Percentiles rank a stretch among this genome's conserved stretches.
phyloP scores from a whole-genome alignment of 768 basidiomycete species.

The Amyloporia xantha region DNA sequence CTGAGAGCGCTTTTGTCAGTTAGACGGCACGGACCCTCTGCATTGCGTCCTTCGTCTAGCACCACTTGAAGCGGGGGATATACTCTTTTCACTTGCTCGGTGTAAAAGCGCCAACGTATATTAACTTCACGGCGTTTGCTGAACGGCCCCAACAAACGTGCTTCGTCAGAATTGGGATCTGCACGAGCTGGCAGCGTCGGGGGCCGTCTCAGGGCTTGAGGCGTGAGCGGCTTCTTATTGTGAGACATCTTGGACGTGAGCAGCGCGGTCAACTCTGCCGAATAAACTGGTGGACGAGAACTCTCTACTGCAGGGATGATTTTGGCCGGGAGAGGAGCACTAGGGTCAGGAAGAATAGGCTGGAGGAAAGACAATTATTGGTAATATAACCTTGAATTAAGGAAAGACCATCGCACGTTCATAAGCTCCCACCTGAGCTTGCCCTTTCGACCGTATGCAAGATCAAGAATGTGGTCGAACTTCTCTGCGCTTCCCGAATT shows the following conservation, averaged over 20 bases:
- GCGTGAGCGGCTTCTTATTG: slow-evolving; percentile 37
- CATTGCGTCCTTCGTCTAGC: slow-evolving; percentile 11
- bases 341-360: slow-evolving; percentile 51
- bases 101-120: slow-evolving; percentile 61
- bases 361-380: slow-evolving; percentile 21
- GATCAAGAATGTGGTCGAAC: slow-evolving; percentile 52
- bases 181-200: slow-evolving; percentile 52
- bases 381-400: background rate
- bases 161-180: slow-evolving; percentile 51
- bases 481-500: slow-evolving; percentile 42
- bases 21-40: background rate
- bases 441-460: slow-evolving; percentile 74
- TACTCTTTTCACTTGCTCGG: slow-evolving; percentile 45
- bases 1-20: slow-evolving; percentile 13
- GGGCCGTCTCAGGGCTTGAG: slow-evolving; percentile 38
- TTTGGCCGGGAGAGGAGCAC: slow-evolving; percentile 31
- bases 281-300: slow-evolving; percentile 60
- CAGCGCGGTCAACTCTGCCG: slow-evolving; percentile 54
- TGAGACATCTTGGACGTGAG: slow-evolving; percentile 47
- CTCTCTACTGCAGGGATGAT: slow-evolving; percentile 46
- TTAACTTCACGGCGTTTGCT: slow-evolving; percentile 74
- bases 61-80: slow-evolving; percentile 52
- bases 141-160: slow-evolving; percentile 51
- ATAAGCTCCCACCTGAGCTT: slow-evolving; percentile 64
- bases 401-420: slow-evolving; percentile 36